phyloP scores from a whole-genome alignment of 768 basidiomycete species.

The Leccinum incarnatum region DNA sequence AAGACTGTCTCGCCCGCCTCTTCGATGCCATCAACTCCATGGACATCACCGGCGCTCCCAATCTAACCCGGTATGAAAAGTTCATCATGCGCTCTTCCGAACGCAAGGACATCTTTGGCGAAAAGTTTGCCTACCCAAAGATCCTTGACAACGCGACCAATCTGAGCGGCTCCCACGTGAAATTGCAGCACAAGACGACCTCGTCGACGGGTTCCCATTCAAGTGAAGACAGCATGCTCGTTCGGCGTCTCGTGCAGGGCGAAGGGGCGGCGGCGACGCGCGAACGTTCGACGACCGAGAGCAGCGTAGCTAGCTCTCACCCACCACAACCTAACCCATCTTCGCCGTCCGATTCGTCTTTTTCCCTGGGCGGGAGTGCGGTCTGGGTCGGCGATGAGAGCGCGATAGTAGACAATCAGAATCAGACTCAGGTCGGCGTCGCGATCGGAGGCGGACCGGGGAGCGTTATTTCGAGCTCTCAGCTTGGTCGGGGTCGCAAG shows the following conservation, averaged over 20 bases:
- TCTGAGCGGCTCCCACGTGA: conserved; percentile 14
- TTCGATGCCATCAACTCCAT: conserved; percentile 94
- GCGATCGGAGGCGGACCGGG: conserved; percentile 44
- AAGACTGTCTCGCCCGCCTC: conserved; percentile 84
- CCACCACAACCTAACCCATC: conserved; percentile 36
- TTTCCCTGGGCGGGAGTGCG: conserved; percentile 74
- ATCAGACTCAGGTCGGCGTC: conserved; percentile 28
- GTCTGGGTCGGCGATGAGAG: conserved; percentile 85
- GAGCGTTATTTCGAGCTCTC: conserved; percentile 44
- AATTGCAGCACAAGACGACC: conserved; percentile 44
- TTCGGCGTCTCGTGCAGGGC: conserved; percentile 29
- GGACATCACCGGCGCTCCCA: conserved; percentile 76
- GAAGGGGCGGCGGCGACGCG: conserved; percentile 40
- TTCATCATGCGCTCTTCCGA: conserved; percentile 88
- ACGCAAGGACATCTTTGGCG: conserved; percentile 87
- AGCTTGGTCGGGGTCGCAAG: conserved; percentile 50
- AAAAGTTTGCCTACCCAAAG: conserved; percentile 57
- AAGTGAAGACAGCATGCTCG: conserved; percentile 66
- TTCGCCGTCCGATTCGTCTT: conserved; percentile 71
- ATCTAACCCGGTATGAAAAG: conserved; percentile 78
- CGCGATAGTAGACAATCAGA: conserved; percentile 40
- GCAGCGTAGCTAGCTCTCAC: conserved; percentile 33
- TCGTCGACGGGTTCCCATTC: conserved; percentile 61
- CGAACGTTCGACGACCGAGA: conserved; percentile 41
- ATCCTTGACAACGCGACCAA: conserved; percentile 14